Evolutionary conservation across 2,329 filamentous ascomycete species (phyloP).

Genomic region (Pseudogymnoascus sp.): DNA sequence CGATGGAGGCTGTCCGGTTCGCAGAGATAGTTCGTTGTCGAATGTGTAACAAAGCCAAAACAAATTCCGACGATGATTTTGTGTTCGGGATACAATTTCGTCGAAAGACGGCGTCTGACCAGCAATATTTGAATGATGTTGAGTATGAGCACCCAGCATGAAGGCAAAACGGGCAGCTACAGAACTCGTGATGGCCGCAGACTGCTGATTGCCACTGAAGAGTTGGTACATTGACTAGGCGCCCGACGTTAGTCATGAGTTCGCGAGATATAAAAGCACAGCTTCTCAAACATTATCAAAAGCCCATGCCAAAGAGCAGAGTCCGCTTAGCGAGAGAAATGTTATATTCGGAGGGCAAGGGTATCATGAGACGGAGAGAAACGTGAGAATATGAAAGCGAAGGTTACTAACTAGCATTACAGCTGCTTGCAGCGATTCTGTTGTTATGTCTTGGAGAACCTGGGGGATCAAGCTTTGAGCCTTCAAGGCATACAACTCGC

Average conservation of each 20-base stretch:
- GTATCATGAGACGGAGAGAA: not conserved
- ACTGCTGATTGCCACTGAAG: not conserved
- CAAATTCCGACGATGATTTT: slow-evolving; percentile 30
- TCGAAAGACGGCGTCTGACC: not conserved
- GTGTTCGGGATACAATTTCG: slow-evolving; percentile 7
- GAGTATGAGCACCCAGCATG: not conserved
- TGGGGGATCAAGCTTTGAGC: slow-evolving; percentile 36
- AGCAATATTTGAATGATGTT: not conserved
- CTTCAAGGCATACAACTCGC: slow-evolving; percentile 33
- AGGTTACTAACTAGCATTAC: slow-evolving; percentile 39
- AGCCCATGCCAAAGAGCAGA: not conserved
- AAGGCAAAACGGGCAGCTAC: not conserved
- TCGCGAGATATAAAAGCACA: not conserved
- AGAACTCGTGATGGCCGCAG: not conserved
- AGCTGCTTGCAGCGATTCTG: slow-evolving; percentile 37
- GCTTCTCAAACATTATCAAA: not conserved
- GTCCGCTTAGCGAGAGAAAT: not conserved
- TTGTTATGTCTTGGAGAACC: slow-evolving; percentile 34
- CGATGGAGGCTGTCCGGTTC: slow-evolving; percentile 43
- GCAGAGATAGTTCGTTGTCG: slow-evolving; percentile 48
- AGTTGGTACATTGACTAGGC: not conserved
- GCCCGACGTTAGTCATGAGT: not conserved
- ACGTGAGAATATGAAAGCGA: not conserved
- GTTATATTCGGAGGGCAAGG: not conserved
- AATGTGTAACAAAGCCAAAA: slow-evolving; percentile 49